Evolutionary conservation across 2,329 filamentous ascomycete genomes (phyloP).

Genomic region (Alternaria hordeiaustralica): DNA sequence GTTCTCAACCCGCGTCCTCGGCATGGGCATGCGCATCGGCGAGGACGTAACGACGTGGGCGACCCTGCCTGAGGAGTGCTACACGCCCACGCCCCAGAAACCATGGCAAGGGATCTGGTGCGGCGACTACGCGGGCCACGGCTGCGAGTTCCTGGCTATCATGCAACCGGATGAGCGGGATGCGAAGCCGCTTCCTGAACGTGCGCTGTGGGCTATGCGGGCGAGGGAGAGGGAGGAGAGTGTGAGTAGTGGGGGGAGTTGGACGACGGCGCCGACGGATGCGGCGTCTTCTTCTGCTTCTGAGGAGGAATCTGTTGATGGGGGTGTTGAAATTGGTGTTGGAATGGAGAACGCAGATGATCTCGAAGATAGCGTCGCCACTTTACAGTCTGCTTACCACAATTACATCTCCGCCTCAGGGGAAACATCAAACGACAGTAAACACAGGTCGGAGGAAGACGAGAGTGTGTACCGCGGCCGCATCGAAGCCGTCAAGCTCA

Average conservation of each 20-base stretch:
- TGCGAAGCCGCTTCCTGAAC: slow-evolving; percentile 48
- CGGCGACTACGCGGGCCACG: slow-evolving; percentile 86
- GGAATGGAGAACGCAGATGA: slow-evolving; percentile 18
- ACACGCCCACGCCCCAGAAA: slow-evolving; percentile 79
- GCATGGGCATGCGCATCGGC: slow-evolving; percentile 51
- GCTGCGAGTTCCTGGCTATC: slow-evolving; percentile 85
- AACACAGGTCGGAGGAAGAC: slow-evolving; percentile 9
- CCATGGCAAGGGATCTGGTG: slow-evolving; percentile 93
- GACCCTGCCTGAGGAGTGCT: slow-evolving; percentile 75
- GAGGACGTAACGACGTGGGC: slow-evolving; percentile 68
- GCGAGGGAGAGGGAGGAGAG: slow-evolving; percentile 35
- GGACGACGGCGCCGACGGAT: slow-evolving; percentile 40
- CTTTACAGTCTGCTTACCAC: slow-evolving; percentile 24
- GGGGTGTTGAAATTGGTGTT: not conserved
- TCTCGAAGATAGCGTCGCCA: slow-evolving; percentile 52
- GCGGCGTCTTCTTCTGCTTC: slow-evolving; percentile 7
- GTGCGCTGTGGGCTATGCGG: slow-evolving; percentile 38
- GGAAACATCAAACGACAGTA: not conserved
- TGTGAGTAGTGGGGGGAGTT: slow-evolving; percentile 38
- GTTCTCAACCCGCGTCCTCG: slow-evolving; percentile 53
- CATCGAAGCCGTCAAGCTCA: slow-evolving; percentile 86
- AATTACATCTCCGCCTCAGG: not conserved
- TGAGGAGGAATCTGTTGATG: not conserved
- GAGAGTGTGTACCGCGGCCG: slow-evolving; percentile 65
- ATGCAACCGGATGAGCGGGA: slow-evolving; percentile 69